phyloP scores from a whole-genome alignment of 208 protist species.

The Wallacemonas collosoma region DNA sequence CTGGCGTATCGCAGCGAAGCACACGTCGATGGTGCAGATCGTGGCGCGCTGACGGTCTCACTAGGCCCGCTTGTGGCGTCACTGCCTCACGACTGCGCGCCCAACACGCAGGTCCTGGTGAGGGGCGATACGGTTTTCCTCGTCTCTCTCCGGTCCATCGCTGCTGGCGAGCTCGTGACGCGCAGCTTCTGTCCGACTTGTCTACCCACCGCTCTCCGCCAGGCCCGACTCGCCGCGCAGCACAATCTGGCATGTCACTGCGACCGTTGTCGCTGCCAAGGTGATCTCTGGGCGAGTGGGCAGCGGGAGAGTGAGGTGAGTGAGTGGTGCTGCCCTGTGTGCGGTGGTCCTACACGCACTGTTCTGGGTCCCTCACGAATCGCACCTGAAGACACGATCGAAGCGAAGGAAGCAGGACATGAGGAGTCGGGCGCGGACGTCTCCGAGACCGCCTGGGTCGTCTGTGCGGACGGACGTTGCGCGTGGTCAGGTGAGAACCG shows the following conservation, averaged over 20 bases:
- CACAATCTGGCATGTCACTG: background rate
- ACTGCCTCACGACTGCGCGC: background rate
- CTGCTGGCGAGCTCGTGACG: background rate
- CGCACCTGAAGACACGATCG: no score
- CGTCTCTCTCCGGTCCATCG: background rate
- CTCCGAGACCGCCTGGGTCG: background rate
- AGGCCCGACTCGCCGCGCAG: background rate
- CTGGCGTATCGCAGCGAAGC: background rate
- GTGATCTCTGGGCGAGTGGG: background rate
- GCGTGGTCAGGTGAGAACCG: background rate
- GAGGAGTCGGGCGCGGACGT: background rate
- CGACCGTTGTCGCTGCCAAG: background rate
- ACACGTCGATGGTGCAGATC: background rate
- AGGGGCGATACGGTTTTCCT: background rate
- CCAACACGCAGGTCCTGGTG: background rate
- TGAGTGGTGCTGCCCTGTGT: background rate
- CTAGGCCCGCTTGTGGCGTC: background rate
- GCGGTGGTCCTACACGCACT: background rate
- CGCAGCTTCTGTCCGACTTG: background rate
- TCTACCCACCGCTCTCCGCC: background rate
- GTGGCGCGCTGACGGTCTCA: background rate
- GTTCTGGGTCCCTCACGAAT: background rate
- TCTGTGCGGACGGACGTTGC: background rate
- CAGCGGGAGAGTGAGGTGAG: background rate
- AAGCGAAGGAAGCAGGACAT: no score